Conservation (phyloP, 345 rosid species). For the Citrus sinensis region DNA sequence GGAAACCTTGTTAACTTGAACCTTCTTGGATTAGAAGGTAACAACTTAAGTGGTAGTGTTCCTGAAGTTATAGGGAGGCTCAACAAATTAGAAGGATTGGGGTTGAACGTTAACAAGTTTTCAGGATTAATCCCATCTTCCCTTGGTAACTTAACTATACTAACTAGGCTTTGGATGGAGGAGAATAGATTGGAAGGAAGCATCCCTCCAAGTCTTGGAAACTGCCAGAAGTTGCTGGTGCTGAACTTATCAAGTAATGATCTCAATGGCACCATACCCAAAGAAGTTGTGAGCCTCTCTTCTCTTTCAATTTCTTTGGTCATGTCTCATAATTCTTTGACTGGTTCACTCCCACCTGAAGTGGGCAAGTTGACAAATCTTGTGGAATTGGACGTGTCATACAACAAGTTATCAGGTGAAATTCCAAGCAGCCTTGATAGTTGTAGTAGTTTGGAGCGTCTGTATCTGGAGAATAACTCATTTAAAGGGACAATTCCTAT, state of each 20-base stretch:
- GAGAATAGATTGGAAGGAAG: conserved; percentile 22
- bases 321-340: conserved; percentile 27
- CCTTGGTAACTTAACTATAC: conserved; percentile 18
- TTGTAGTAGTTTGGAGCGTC: conserved; percentile 4
- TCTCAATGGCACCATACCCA: conserved; percentile 32
- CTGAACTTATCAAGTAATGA: conserved; percentile 25
- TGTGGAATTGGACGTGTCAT: conserved; percentile 19
- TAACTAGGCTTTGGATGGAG: conserved; percentile 12
- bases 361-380: conserved; percentile 18
- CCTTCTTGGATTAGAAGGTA: background rate
- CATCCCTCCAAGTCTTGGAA: conserved; percentile 32
- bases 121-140: conserved; percentile 25
- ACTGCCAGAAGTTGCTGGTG: conserved; percentile 12
- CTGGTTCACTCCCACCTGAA: conserved; percentile 26
- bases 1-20: conserved; percentile 15
- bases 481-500: conserved; percentile 12
- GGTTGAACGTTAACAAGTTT: background rate
- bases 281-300: conserved; percentile 22
- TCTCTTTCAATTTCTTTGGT: conserved; percentile 27
- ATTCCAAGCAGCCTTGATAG: conserved; percentile 23
- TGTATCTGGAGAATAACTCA: background rate
- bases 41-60: conserved; percentile 9
- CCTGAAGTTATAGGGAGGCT: conserved; percentile 18
- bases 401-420: conserved; percentile 22
- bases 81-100: background rate